Base-by-base conservation (phyloP, 73 alveolate species). In the Loxodes magnus region DNA sequence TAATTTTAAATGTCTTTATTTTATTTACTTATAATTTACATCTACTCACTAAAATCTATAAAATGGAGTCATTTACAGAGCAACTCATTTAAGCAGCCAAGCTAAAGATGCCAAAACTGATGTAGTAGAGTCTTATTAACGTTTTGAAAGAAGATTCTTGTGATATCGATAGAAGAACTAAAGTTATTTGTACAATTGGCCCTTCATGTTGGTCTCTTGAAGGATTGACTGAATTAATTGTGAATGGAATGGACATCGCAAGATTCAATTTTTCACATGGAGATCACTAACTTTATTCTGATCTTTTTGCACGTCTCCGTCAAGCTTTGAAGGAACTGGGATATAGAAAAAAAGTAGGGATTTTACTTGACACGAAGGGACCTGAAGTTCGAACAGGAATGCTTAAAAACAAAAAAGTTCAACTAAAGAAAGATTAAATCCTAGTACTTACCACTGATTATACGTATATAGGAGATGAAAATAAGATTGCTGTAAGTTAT, bases 241-340 rank as follows among this genome's bases (percentile, higher is more conserved):
- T 84, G 39, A 74, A 74, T 17, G 97, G 97, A 23, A 85, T 88
- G 97, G 76, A 78, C 74, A 77, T 88, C 19, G 95, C 96, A 35
- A 66, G 97, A 71, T 67, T 88, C 51, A 88, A 88, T 64, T 88
- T 88, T 86, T 84, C 96, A 17, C 97, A 88, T 50, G 97, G 97
- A 2, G 94, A 88, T 43, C 96, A 84, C 67, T 71, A 78, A 64
- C 55, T 70, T 44, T 95, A 88, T 38, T 95, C 85, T 33, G 72
- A 58, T 35, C 77, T 87, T 25, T 77, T 81, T 4, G 81, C 54
- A 21, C 69, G 50, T n/a, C 30, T 88, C 35, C 67, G 81, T 35
- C 95, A 84, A 60, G 97, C 97, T 12, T 43, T 65, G 58, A 88
- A n/a, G n/a, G n/a, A 75, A 74, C 72, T 62, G 69, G 69, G 94